Evolutionary conservation across 495 filamentous ascomycete genomes (phyloP).

Genomic region (Evernia prunastri): DNA sequence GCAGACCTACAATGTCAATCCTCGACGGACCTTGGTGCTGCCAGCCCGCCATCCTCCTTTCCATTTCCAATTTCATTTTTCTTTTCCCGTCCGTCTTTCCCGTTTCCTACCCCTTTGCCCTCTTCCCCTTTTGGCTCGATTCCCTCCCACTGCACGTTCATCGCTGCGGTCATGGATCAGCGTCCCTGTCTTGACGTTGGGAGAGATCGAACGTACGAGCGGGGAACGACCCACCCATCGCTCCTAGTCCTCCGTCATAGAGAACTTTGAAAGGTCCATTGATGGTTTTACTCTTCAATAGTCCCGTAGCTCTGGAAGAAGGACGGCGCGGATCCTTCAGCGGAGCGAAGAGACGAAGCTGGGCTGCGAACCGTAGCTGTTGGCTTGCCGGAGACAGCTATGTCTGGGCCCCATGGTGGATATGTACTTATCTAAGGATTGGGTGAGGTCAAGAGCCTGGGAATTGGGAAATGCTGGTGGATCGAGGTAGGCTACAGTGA

Average conservation of each 20-base stretch:
- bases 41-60: too few relatives aligned
- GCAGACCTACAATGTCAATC: too few relatives aligned
- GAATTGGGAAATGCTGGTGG: slow-evolving; percentile 46
- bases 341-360: slow-evolving; percentile 32
- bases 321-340: slow-evolving; percentile 42
- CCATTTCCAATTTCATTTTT: too few relatives aligned
- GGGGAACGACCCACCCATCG: not conserved
- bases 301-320: slow-evolving; percentile 37
- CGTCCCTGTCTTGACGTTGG: not conserved
- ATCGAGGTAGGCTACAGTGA: slow-evolving; percentile 6
- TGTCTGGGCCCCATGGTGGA: slow-evolving; percentile 49
- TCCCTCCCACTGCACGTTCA: not conserved
- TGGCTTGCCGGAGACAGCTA: slow-evolving; percentile 42
- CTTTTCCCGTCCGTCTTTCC: too few relatives aligned
- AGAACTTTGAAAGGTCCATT: not conserved
- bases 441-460: slow-evolving; percentile 44
- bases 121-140: too few relatives aligned
- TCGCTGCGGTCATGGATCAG: not conserved
- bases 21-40: too few relatives aligned
- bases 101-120: too few relatives aligned
- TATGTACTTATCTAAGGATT: slow-evolving; percentile 49
- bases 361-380: slow-evolving; percentile 38
- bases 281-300: not conserved
- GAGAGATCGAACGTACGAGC: not conserved
- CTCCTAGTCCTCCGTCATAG: not conserved